Evolutionary conservation across 1,284 basidiomycete genomes (phyloP).

Genomic region (Ceratobasidium sp.): DNA sequence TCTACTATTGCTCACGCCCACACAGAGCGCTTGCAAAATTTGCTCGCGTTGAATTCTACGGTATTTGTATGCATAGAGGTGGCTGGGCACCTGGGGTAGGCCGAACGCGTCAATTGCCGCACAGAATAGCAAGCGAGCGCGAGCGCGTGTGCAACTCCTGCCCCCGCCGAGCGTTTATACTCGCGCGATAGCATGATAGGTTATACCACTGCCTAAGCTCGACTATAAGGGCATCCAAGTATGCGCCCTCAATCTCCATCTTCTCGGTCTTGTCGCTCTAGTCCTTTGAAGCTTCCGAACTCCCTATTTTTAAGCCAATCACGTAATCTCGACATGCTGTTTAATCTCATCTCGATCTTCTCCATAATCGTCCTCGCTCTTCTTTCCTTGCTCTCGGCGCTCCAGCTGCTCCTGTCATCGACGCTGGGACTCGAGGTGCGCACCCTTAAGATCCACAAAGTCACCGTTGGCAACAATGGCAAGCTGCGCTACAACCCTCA

Average conservation of each 20-base stretch:
- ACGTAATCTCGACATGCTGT: slow-evolving; percentile 14
- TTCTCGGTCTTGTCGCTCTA: background rate
- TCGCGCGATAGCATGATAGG: no score
- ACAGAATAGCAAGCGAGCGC: no score
- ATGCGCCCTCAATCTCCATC: slow-evolving; percentile 12
- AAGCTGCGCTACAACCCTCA: slow-evolving; percentile 33
- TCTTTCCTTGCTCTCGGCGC: slow-evolving; percentile 22
- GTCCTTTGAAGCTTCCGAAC: background rate
- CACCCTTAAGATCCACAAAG: slow-evolving; percentile 20
- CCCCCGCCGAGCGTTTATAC: no score
- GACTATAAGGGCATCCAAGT: no score
- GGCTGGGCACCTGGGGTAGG: no score
- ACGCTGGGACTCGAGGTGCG: slow-evolving; percentile 17
- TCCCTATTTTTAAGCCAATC: slow-evolving; percentile 20
- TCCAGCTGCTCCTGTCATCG: background rate
- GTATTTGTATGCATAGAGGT: no score
- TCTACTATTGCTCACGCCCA: no score
- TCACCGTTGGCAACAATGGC: slow-evolving; percentile 10
- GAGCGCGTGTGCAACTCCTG: no score
- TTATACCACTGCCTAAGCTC: no score
- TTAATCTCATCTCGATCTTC: slow-evolving; percentile 13
- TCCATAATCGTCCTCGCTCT: slow-evolving; percentile 15
- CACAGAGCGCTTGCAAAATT: no score
- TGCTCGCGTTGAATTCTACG: no score
- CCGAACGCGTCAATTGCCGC: no score